Evolutionary conservation across 305 asterid genomes (phyloP).

Genomic region (Euphrasia arctica): DNA sequence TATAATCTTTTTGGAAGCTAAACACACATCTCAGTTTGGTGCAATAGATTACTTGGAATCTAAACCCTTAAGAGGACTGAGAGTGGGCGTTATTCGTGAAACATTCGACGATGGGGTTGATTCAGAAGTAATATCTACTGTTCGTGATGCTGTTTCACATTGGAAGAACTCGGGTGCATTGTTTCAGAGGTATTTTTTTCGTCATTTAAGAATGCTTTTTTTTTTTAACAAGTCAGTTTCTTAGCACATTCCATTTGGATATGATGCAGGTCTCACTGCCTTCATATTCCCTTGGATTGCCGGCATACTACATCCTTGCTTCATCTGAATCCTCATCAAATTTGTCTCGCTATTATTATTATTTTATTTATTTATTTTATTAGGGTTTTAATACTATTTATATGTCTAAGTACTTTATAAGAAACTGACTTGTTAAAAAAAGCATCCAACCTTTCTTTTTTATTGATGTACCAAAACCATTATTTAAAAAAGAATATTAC

Average conservation of each 20-base stretch:
- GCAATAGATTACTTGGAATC: conserved; percentile 55
- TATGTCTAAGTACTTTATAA: too few species aligned
- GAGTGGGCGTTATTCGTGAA: conserved; percentile 87
- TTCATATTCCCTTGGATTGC: conserved; percentile 91
- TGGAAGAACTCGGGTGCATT: conserved; percentile 80
- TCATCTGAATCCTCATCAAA: conserved; percentile 92
- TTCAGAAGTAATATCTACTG: conserved; percentile 63
- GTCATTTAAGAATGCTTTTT: background rate
- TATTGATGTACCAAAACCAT: too few species aligned
- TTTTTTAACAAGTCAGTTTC: conserved; percentile 14
- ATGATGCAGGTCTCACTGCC: conserved; percentile 74
- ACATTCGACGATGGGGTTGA: conserved; percentile 90
- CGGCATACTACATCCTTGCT: conserved; percentile 96
- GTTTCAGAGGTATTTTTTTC: conserved; percentile 58
- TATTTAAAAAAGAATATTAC: too few species aligned
- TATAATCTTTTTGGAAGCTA: conserved; percentile 20
- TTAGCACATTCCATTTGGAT: conserved; percentile 18
- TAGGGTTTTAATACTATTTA: too few species aligned
- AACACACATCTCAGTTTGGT: conserved; percentile 50
- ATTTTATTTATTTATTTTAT: too few species aligned
- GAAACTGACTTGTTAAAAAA: too few species aligned
- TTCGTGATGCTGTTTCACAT: conserved; percentile 68
- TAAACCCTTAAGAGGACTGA: conserved; percentile 78
- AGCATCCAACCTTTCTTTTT: too few species aligned
- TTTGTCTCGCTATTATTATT: conserved; percentile 54